phyloP scores from a whole-genome alignment of 179 eudicot species.

The Nepenthes alata region DNA sequence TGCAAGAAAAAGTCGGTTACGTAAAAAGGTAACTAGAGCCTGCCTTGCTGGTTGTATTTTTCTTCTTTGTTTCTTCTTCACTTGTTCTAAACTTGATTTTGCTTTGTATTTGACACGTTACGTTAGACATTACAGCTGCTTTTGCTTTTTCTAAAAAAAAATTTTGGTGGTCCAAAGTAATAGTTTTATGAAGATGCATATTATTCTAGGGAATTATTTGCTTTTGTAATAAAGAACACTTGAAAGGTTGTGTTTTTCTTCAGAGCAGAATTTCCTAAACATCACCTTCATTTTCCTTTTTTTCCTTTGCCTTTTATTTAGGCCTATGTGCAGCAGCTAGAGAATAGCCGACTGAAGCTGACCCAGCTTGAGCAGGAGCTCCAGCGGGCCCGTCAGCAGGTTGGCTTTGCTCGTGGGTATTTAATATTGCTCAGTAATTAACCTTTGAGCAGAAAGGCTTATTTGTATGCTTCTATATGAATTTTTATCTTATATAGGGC shows the following conservation, averaged over 20 bases:
- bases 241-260: background rate
- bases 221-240: too few relatives aligned
- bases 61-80: conserved; percentile 1
- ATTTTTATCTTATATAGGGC: conserved; percentile 31
- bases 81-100: background rate
- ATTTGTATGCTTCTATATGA: background rate
- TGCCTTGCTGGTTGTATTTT: conserved; percentile 1
- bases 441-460: background rate
- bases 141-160: too few relatives aligned
- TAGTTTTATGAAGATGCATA: too few relatives aligned
- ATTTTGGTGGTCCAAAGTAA: too few relatives aligned
- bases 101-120: too few relatives aligned
- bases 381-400: conserved; percentile 95
- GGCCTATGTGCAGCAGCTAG: conserved; percentile 97
- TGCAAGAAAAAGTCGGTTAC: conserved; percentile 88
- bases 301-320: conserved; percentile 12
- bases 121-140: too few relatives aligned
- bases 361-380: conserved; percentile 96
- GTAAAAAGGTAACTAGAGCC: conserved; percentile 48
- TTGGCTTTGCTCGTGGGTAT: conserved; percentile 8
- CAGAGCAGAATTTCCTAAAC: background rate
- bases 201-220: background rate
- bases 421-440: background rate
- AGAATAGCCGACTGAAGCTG: conserved; percentile 81
- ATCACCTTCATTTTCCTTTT: background rate